Percentiles rank a stretch among this genome's conserved stretches.
Evolutionary conservation across 2,329 filamentous ascomycete genomes (phyloP).

Genomic region (Mycosphaerella sp.): DNA sequence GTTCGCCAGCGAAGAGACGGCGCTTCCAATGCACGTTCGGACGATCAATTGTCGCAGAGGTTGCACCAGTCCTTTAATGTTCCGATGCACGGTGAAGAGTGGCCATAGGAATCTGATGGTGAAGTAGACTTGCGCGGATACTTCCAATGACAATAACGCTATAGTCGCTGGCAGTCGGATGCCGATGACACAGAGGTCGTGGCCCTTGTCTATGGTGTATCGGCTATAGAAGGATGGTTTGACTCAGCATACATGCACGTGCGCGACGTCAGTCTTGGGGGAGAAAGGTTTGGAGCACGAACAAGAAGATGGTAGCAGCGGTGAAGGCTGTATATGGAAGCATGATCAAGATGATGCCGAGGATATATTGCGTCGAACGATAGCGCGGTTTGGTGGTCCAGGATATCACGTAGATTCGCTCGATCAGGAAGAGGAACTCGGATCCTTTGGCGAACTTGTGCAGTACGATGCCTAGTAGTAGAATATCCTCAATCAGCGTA

Average conservation of each 20-base stretch:
- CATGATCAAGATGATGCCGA: conserved; percentile 11
- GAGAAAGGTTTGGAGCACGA: not conserved
- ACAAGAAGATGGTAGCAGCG: not conserved
- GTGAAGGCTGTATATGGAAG: conserved; percentile 9
- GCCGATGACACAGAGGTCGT: not conserved
- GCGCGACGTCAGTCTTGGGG: too few relatives aligned
- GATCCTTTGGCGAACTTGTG: conserved; percentile 9
- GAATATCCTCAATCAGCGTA: not conserved
- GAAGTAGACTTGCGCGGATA: conserved; percentile 1
- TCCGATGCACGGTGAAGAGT: conserved; percentile 6
- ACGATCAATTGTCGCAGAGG: conserved; percentile 5
- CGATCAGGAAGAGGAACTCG: conserved; percentile 17
- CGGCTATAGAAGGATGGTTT: not conserved
- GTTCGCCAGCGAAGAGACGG: conserved; percentile 3
- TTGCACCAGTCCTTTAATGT: conserved; percentile 5
- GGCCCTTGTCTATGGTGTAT: not conserved
- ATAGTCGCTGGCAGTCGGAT: not conserved
- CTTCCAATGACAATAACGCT: not conserved
- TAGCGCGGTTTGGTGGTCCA: conserved; percentile 12
- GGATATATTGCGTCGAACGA: conserved; percentile 13
- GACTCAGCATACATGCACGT: too few relatives aligned
- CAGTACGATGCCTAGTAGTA: not conserved
- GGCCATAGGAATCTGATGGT: conserved; percentile 9
- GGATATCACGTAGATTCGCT: conserved; percentile 18
- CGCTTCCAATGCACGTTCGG: conserved; percentile 7